Evolutionary conservation across 805 yeast species (phyloP), one percentile per base, ranked within the genome.

Genomic region (Wickerhamomyces bisporus): DNA sequence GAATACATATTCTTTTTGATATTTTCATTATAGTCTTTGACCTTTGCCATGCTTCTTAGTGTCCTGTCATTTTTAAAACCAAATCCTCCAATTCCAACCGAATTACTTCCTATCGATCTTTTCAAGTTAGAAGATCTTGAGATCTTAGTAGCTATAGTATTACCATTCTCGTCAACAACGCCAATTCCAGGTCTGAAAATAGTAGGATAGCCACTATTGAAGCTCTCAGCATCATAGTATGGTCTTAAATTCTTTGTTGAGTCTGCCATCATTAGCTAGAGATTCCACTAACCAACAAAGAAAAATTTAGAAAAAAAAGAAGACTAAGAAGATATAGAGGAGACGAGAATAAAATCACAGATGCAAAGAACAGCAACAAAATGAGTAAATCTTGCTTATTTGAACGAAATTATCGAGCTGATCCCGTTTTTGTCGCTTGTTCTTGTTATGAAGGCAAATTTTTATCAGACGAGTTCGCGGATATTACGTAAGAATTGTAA

Each of bases 161-260:
- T 44, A 1, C 72, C 72, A 31, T 70, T 36, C 35, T 58, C 41
- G 68, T 75, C 78, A 9, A 78, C 55, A 11, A 79, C 76, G 16
- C 86, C 86, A 17, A 73, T 65, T 1, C 80, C 81, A 1, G 82
- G 82, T 42, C 70, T 69, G 52, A 66, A 79, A 3, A 75, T 68
- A 14, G 79, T 82, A 20, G 73, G 62, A 50, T 79, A 79, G 12
- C 81, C 83, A 1, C 80, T 77, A 53, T 77, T 70, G 57, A 83
- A 83, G 1, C 79, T 64, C 19, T 71, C 80, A n/a, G 81, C 72
- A 57, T 81, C 78, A 53, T 79, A 77, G 58, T 83, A 83, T 3
- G 91, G 91, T 60, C 93, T 71, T 38, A 71, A 59, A 9, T 12
- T 20, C 24, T 32, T 40, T 12, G 31, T 25, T 15, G 36, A 25